phyloP scores from a whole-genome alignment of 768 basidiomycete species.

The Scleroderma bovista region DNA sequence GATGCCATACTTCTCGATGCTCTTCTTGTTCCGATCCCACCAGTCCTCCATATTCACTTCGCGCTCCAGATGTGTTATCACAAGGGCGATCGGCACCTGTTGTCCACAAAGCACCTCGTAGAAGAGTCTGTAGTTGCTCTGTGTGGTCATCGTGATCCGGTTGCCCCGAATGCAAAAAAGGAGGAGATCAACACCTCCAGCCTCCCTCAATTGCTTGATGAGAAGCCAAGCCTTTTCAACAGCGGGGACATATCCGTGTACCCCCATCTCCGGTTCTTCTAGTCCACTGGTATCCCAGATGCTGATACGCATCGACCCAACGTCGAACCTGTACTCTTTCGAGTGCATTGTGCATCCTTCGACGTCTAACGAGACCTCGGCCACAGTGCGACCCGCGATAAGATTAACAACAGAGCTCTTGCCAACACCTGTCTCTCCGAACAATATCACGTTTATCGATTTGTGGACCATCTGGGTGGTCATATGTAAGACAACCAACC shows the following conservation, averaged over 20 bases:
- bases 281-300: slow-evolving; percentile 35
- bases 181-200: slow-evolving; percentile 36
- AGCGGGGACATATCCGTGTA: slow-evolving; percentile 21
- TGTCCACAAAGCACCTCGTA: slow-evolving; percentile 37
- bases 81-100: slow-evolving; percentile 25
- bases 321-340: slow-evolving; percentile 20
- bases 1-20: slow-evolving; percentile 23
- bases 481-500: background rate
- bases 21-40: slow-evolving; percentile 26
- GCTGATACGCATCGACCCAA: slow-evolving; percentile 11
- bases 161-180: slow-evolving; percentile 39
- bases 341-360: slow-evolving; percentile 35
- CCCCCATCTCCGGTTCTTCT: slow-evolving; percentile 25
- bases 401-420: slow-evolving; percentile 32
- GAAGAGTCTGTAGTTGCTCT: slow-evolving; percentile 38
- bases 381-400: slow-evolving; percentile 22
- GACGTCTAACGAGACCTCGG: slow-evolving; percentile 22
- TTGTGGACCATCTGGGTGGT: background rate
- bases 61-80: slow-evolving; percentile 38
- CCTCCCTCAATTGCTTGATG: slow-evolving; percentile 23
- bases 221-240: slow-evolving; percentile 29
- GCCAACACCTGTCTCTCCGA: slow-evolving; percentile 39
- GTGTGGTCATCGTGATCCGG: slow-evolving; percentile 32
- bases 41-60: slow-evolving; percentile 30
- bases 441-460: slow-evolving; percentile 35